A percentile compares a stretch with the other conserved stretches of the same genome.
Conservation (phyloP, 1,139 yeast species). For the Saccharomycopsis phalli region DNA sequence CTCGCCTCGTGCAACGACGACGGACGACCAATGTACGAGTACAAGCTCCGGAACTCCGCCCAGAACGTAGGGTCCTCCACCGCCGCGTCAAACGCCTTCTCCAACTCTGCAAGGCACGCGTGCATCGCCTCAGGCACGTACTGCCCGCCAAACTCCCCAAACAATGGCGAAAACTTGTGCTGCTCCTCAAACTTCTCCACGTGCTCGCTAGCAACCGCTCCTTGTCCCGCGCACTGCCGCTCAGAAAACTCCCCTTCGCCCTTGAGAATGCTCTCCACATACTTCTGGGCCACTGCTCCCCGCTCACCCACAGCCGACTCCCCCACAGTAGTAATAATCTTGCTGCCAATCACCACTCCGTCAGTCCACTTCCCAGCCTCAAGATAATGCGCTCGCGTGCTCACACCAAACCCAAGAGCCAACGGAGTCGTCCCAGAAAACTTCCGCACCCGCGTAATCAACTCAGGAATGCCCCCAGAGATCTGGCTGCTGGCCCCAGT, state of each 20-base stretch:
- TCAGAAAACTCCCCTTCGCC: conserved; percentile 36
- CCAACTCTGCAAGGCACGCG: conserved; percentile 83
- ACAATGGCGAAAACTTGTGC: conserved; percentile 59
- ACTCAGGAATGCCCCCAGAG: conserved; percentile 52
- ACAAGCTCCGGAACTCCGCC: conserved; percentile 80
- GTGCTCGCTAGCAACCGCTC: conserved; percentile 22
- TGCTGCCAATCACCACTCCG: conserved; percentile 94
- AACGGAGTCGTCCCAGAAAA: conserved; percentile 71
- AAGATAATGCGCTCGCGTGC: conserved; percentile 83
- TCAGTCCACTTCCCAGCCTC: conserved; percentile 74
- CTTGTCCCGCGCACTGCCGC: conserved; percentile 25
- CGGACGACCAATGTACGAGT: conserved; percentile 92
- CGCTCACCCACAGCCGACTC: conserved; percentile 53
- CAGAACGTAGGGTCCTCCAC: conserved; percentile 85
- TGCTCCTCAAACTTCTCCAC: conserved; percentile 42
- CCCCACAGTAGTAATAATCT: conserved; percentile 61
- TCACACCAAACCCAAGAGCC: conserved; percentile 96
- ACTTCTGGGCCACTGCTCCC: conserved; percentile 52
- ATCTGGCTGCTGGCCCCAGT: conserved; percentile 79
- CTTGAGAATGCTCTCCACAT: conserved; percentile 61
- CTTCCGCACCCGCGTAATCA: conserved; percentile 68
- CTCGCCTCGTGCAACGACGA: conserved; percentile 88
- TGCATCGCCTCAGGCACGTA: conserved; percentile 96
- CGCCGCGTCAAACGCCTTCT: conserved; percentile 77
- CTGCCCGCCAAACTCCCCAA: conserved; percentile 97